Evolutionary conservation across 208 protist genomes (phyloP), one percentile per base, ranked within the genome.

Genomic region (Leishmania major): DNA sequence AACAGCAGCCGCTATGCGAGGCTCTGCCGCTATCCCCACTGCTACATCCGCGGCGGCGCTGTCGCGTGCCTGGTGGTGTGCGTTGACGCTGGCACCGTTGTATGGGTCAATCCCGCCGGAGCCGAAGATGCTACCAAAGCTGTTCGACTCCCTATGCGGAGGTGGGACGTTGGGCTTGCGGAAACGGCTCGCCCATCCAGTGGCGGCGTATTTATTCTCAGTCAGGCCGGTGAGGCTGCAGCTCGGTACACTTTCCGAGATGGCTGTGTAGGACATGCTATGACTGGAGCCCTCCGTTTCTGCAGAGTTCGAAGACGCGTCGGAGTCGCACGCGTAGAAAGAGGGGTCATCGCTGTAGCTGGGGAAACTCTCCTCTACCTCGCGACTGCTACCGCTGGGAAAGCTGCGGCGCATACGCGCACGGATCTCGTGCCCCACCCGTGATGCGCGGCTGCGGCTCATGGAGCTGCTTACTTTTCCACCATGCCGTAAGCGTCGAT

Each of bases 161-260:
- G 78, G 17, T 3, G 51, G 70, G 55, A 22, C 57, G 74, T 75
- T 74, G 22, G 64, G 60, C 31, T 83, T 81, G 51, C 79, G 78
- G 64, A 83, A 88, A 8, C 67, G 80, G 66, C 51, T 75, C n/a
- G 35, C 79, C 85, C 78, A 81, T 17, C 81, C 79, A 45, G 74
- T 78, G 60, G 43, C 60, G 51, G 51, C 62, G 53, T 79, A 67
- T 84, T 85, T 80, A 72, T 37, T 67, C 10, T 94, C 89, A 15
- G 84, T 84, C 28, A 90, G 73, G n/a, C 82, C 78, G 5, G 93
- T 91, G 43, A 93, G 84, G 72, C 93, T 95, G 78, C 90, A 95
- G 80, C 90, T 95, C 25, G 85, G 83, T n/a, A 96, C 91, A 73
- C 90, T 96, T 49, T 96, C 93, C 2, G 85, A 89, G 40, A 89